Conservation (phyloP, 179 eudicot species). For the Heliamphora pulchella region DNA sequence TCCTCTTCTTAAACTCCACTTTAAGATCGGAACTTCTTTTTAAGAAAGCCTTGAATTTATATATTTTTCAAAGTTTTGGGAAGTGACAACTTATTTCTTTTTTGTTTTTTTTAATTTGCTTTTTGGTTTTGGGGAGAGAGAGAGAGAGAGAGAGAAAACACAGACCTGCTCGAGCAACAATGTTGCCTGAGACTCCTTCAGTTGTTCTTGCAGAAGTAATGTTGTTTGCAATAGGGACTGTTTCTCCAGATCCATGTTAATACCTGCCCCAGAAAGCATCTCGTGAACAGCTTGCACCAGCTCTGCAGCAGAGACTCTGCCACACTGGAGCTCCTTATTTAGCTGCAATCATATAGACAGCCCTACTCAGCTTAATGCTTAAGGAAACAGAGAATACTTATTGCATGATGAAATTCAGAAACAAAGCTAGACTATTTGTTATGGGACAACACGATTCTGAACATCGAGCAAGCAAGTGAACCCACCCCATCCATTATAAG, state of each 20-base stretch:
- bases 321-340: slow-evolving; percentile 62
- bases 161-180: slow-evolving; percentile 83
- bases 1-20: too few relatives aligned
- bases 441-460: not conserved
- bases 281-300: slow-evolving; percentile 95
- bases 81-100: too few relatives aligned
- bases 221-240: slow-evolving; percentile 65
- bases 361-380: not conserved
- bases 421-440: too few relatives aligned
- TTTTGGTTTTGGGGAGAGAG: too few relatives aligned
- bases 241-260: slow-evolving; percentile 73
- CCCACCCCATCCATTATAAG: not conserved
- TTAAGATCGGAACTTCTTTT: too few relatives aligned
- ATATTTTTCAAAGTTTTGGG: too few relatives aligned
- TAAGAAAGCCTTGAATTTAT: too few relatives aligned
- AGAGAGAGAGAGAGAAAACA: not conserved
- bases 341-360: slow-evolving; percentile 27
- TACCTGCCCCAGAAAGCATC: slow-evolving; percentile 93
- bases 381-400: not conserved
- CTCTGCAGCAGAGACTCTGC: slow-evolving; percentile 79
- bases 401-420: too few relatives aligned
- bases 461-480: not conserved
- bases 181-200: slow-evolving; percentile 77
- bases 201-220: slow-evolving; percentile 71
- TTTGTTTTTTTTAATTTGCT: too few relatives aligned